Conservation (phyloP, 2,329 filamentous ascomycete genomes). For the Pseudophaeomoniella oleicola region DNA sequence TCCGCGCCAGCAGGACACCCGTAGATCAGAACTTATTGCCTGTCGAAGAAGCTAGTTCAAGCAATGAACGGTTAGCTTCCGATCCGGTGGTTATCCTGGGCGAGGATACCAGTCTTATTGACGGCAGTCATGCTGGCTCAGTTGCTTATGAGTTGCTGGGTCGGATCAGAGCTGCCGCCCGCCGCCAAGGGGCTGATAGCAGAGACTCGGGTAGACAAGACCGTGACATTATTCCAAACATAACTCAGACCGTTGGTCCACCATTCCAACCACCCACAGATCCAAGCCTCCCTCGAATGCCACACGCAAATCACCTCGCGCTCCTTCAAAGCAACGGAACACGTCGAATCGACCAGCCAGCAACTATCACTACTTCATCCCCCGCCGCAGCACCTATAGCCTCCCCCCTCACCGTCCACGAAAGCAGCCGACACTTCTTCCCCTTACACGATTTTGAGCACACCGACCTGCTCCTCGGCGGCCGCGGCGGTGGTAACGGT, state of each 20-base stretch:
- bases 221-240: neutral
- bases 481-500: neutral
- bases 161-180: conserved; percentile 11
- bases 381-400: neutral
- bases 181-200: neutral
- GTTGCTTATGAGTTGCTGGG: conserved; percentile 24
- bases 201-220: neutral
- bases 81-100: conserved; percentile 22
- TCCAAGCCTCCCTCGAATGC: too few relatives aligned
- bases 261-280: too few relatives aligned
- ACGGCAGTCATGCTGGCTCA: conserved; percentile 19
- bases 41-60: conserved; percentile 28
- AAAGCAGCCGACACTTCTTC: neutral
- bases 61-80: conserved; percentile 19
- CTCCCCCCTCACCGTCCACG: neutral
- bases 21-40: conserved; percentile 18
- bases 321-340: neutral
- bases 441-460: neutral
- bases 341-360: neutral
- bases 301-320: neutral
- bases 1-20: conserved; percentile 20
- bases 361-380: neutral
- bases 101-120: conserved; percentile 22
- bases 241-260: too few relatives aligned
- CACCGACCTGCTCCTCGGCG: too few relatives aligned